Conservation (phyloP, 140 eudicot genomes). For the Oenanthe javanica region DNA sequence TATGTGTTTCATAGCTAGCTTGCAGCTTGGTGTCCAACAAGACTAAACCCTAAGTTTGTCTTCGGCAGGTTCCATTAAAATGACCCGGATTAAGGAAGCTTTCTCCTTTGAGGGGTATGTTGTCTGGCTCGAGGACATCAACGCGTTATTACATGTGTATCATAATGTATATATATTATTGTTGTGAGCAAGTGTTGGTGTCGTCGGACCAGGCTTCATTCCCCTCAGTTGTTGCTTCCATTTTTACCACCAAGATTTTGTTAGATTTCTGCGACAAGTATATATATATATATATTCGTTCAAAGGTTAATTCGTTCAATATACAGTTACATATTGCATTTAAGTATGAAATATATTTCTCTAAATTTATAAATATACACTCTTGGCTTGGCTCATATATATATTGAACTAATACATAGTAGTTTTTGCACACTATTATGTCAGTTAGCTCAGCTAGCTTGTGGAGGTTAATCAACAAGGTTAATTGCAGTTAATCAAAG, state of each 20-base stretch:
- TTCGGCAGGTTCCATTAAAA: not conserved
- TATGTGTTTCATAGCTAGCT: not conserved
- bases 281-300: too few relatives aligned
- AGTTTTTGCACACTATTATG: too few relatives aligned
- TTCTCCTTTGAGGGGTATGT: constrained; percentile 53
- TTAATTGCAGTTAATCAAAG: not conserved
- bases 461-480: not conserved
- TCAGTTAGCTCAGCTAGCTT: too few relatives aligned
- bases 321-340: not conserved
- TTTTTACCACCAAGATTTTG: not conserved
- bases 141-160: not conserved
- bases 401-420: too few relatives aligned
- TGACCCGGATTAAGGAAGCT: constrained; percentile 13
- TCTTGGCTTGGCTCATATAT: too few relatives aligned
- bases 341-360: too few relatives aligned
- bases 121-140: constrained; percentile 64
- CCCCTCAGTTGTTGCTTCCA: constrained; percentile 43
- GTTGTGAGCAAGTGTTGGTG: constrained; percentile 4
- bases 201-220: constrained; percentile 91
- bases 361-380: too few relatives aligned
- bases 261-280: not conserved
- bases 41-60: not conserved
- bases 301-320: too few relatives aligned
- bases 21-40: not conserved
- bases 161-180: not conserved